Evolutionary conservation across 179 eudicot genomes (phyloP), one percentile per base, ranked within the genome.

Genomic region (Monotropa hypopitys): DNA sequence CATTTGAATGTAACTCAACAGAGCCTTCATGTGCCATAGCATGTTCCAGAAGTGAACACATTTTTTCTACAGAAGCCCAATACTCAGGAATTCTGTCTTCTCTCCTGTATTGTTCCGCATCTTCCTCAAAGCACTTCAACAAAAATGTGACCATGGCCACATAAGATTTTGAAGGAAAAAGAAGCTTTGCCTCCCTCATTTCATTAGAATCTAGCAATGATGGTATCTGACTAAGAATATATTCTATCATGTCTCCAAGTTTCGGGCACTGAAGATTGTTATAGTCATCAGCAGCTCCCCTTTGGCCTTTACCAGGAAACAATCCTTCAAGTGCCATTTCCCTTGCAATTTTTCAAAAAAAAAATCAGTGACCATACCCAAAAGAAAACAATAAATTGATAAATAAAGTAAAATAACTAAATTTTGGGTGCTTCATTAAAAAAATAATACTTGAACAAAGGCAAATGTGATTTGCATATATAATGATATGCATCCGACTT

Each of bases 11-110:
- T 89, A 94, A 84, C 87, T 94, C 97, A 75, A 85, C 87, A 76
- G 98, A 88, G 75, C 98, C 97, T 87, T 92, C 97, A 82, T 86
- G 82, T 65, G 90, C 92, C 97, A 94, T 88, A 66, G 92, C 97
- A 91, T 94, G 91, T 81, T 94, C 98, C 50, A 91, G 76, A 38
- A 94, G 87, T 75, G 87, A 86, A 84, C 92, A 94, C 83, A 92
- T 77, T 16, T 75, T 81, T 65, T 87, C 97, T 73, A 89, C 83
- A 46, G 90, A 80, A 56, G 80, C 77, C 81, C 85, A 83, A 80
- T 82, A 76, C 53, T 86, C 91, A 71, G 87, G 30, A 40, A 81
- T 70, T 75, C 78, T 86, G 63, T 81, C 81, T 53, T 67, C 76
- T 57, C 81, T 78, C 74, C 63, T 76, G 61, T 76, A 80, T 73